A percentile compares a stretch with the other conserved stretches of the same genome.
Evolutionary conservation across 768 basidiomycete genomes (phyloP).

Genomic region (Paxillus rubicundulus): DNA sequence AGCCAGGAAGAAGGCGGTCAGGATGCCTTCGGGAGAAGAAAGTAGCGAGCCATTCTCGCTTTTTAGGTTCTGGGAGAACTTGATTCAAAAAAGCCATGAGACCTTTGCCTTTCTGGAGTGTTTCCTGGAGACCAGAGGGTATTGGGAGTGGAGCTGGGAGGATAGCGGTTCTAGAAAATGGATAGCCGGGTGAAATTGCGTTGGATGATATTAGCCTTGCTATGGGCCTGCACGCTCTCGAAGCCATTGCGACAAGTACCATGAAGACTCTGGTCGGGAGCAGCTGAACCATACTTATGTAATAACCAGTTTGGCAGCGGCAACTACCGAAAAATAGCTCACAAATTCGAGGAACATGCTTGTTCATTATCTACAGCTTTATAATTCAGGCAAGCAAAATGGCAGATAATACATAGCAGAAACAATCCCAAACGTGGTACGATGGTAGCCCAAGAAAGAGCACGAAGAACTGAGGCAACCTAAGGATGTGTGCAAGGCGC

Average conservation of each 20-base stretch:
- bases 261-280: too few relatives aligned
- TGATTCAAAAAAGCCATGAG: slow-evolving; percentile 73
- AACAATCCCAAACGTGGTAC: slow-evolving; percentile 19
- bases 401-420: slow-evolving; percentile 26
- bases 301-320: not conserved
- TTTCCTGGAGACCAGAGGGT: slow-evolving; percentile 35
- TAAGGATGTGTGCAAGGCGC: slow-evolving; percentile 11
- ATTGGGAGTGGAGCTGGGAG: slow-evolving; percentile 45
- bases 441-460: slow-evolving; percentile 7
- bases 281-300: too few relatives aligned
- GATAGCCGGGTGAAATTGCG: slow-evolving; percentile 40
- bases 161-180: slow-evolving; percentile 71
- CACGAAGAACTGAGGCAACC: slow-evolving; percentile 7
- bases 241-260: slow-evolving; percentile 6
- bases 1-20: slow-evolving; percentile 72
- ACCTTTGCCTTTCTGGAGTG: slow-evolving; percentile 66
- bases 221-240: slow-evolving; percentile 9
- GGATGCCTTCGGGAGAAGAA: slow-evolving; percentile 73
- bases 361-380: slow-evolving; percentile 30
- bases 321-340: slow-evolving; percentile 12
- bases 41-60: slow-evolving; percentile 62
- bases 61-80: slow-evolving; percentile 63
- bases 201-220: slow-evolving; percentile 26
- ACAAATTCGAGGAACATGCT: not conserved
- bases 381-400: slow-evolving; percentile 17